A percentile compares a stretch with the other conserved stretches of the same genome.
These are phyloP conservation scores for Exophiala sp. DNA, from an alignment of 2,329 filamentous ascomycete species.

Conservation along the genomic window DNA sequence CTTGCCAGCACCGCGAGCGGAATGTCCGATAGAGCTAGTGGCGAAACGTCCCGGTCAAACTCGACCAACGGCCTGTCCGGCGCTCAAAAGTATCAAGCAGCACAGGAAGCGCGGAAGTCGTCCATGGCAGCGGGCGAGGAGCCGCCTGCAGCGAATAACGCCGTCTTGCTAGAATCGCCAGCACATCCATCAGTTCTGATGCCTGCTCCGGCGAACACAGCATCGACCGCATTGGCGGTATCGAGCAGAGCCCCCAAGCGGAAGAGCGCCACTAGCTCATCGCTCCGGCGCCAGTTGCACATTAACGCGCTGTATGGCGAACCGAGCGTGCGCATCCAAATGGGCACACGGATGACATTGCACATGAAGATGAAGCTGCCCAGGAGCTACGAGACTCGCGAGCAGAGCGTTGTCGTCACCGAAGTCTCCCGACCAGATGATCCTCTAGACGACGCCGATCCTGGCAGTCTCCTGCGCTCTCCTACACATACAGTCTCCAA, in stretches of 20 bases:
- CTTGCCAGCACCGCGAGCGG: slow-evolving; percentile 22
- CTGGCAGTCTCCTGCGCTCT: slow-evolving; percentile 26
- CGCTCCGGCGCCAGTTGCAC: slow-evolving; percentile 16
- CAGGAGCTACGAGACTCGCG: slow-evolving; percentile 19
- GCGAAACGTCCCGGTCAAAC: slow-evolving; percentile 11
- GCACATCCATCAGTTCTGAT: slow-evolving; percentile 16
- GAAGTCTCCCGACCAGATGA: slow-evolving; percentile 28
- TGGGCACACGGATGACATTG: slow-evolving; percentile 42
- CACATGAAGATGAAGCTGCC: slow-evolving; percentile 40
- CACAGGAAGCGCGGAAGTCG: slow-evolving; percentile 19
- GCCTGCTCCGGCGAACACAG: slow-evolving; percentile 20
- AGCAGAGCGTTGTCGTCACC: slow-evolving; percentile 22
- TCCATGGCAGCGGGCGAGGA: slow-evolving; percentile 18
- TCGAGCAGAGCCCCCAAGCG: slow-evolving; percentile 10
- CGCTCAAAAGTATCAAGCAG: slow-evolving; percentile 24
- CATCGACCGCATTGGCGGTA: slow-evolving; percentile 13
- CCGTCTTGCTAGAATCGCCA: slow-evolving; percentile 19
- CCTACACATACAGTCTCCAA: slow-evolving; percentile 25
- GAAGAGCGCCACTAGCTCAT: slow-evolving; percentile 8
- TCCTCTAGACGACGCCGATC: slow-evolving; percentile 10
- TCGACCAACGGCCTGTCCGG: slow-evolving; percentile 13
- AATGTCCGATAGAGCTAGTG: slow-evolving; percentile 8
- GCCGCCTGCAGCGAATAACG: slow-evolving; percentile 6
- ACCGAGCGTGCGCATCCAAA: slow-evolving; percentile 31
- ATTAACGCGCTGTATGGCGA: slow-evolving; percentile 28